A percentile compares a stretch with the other conserved stretches of the same genome.
Conservation (phyloP, 805 yeast species). For the Peterozyma xylosa region DNA sequence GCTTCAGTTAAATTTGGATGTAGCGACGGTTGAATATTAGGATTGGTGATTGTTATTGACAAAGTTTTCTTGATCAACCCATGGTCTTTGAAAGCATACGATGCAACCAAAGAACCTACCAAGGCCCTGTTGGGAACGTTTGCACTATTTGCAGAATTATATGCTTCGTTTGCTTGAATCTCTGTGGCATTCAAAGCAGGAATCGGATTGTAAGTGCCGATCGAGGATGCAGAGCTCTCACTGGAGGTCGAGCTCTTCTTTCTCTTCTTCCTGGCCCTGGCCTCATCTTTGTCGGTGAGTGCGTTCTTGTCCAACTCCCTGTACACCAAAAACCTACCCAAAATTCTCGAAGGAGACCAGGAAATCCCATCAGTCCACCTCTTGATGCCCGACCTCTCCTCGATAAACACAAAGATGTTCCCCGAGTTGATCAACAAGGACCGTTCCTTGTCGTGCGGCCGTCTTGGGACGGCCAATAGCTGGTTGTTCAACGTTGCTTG, state of each 20-base stretch:
- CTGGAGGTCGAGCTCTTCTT: constrained; percentile 9
- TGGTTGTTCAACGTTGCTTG: constrained; percentile 68
- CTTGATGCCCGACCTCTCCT: constrained; percentile 74
- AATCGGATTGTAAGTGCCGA: background rate
- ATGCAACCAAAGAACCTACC: constrained; percentile 50
- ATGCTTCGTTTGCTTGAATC: constrained; percentile 2
- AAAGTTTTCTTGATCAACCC: constrained; percentile 83
- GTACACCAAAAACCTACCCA: constrained; percentile 80
- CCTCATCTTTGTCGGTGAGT: constrained; percentile 17
- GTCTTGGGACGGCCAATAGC: constrained; percentile 56
- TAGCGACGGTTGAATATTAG: constrained; percentile 2
- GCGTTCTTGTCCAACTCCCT: constrained; percentile 53
- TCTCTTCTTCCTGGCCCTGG: constrained; percentile 5
- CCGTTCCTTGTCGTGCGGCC: constrained; percentile 81
- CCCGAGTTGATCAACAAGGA: constrained; percentile 62
- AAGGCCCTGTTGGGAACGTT: constrained; percentile 27
- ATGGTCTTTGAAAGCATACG: constrained; percentile 57
- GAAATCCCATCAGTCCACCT: constrained; percentile 97
- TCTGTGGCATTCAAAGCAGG: constrained; percentile 3
- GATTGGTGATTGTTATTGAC: constrained; percentile 44
- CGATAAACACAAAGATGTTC: constrained; percentile 76
- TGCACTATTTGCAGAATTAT: background rate
- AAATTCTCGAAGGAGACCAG: constrained; percentile 88
- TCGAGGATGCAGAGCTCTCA: constrained; percentile 11
- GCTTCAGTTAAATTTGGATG: constrained; percentile 14